phyloP scores from a whole-genome alignment of 2,329 filamentous ascomycete species.

The Trichoderma afroharzianum region DNA sequence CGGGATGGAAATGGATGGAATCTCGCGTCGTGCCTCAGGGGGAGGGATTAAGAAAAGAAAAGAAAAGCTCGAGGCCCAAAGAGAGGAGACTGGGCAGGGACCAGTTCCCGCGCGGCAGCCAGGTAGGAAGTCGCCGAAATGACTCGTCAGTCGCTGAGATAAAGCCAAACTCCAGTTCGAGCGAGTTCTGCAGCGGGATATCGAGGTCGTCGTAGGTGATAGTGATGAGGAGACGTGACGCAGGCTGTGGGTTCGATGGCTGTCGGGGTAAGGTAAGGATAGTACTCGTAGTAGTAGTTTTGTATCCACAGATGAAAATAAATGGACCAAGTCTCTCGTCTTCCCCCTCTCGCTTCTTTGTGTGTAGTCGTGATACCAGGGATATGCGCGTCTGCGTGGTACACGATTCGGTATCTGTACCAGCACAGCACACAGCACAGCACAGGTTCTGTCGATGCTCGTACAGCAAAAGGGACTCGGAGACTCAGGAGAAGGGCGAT shows the following conservation, averaged over 20 bases:
- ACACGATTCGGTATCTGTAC: neutral
- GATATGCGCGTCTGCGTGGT: neutral
- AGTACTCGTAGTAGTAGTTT: neutral
- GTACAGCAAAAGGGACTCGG: neutral
- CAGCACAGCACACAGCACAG: neutral
- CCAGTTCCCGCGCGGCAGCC: slow-evolving; percentile 5
- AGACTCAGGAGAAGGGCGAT: slow-evolving; percentile 4
- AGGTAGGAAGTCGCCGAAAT: neutral
- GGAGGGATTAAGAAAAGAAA: neutral
- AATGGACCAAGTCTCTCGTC: neutral
- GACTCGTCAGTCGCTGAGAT: neutral
- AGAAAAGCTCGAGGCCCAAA: neutral
- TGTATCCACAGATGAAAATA: neutral
- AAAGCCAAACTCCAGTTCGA: neutral
- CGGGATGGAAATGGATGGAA: neutral
- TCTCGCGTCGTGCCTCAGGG: neutral
- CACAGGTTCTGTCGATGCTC: neutral
- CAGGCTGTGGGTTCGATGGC: slow-evolving; percentile 7
- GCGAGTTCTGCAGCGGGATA: neutral
- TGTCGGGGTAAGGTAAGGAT: neutral
- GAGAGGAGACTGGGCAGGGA: neutral
- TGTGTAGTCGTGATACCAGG: neutral
- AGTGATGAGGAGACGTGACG: slow-evolving; percentile 1
- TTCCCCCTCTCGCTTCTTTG: neutral
- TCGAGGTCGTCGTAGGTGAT: neutral